These are phyloP conservation scores for Sporisorium reilianum DNA, from an alignment of 1,284 basidiomycete species.

Conservation along the genomic window DNA sequence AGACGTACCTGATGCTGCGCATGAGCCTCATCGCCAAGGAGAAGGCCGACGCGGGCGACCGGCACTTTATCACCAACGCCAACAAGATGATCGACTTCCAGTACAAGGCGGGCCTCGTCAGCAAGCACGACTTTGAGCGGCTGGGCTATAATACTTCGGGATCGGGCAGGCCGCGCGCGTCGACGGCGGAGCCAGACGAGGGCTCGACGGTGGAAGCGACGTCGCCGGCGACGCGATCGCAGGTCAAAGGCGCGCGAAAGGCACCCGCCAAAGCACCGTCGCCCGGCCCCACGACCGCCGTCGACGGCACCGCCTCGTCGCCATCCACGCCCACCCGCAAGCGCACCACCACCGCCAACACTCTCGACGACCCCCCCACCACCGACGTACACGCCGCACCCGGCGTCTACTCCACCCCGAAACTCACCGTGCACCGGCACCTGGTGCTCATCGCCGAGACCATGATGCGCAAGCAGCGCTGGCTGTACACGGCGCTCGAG, in stretches of 20 bases:
- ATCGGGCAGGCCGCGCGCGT: not conserved
- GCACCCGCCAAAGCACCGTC: not conserved
- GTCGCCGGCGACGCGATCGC: no score
- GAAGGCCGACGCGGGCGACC: not conserved
- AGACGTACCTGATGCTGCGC: conserved; percentile 2
- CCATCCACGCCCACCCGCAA: not conserved
- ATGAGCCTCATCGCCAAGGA: conserved; percentile 4
- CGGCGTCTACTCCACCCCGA: not conserved
- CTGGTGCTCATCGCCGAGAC: conserved; percentile 1
- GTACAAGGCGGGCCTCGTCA: not conserved
- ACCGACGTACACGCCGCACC: not conserved
- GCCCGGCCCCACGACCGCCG: not conserved
- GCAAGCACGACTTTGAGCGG: not conserved
- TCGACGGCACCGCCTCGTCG: not conserved
- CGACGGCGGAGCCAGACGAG: not conserved
- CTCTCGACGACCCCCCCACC: no score
- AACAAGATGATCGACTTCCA: not conserved
- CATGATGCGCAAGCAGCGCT: not conserved
- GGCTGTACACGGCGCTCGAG: conserved; percentile 9
- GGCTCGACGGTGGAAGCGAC: no score
- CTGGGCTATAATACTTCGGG: not conserved
- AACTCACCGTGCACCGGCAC: conserved; percentile 1
- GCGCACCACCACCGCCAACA: no score
- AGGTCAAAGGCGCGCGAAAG: not conserved
- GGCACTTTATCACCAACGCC: not conserved